Percentiles rank a stretch among this genome's conserved stretches.
phyloP scores from a whole-genome alignment of 2,329 filamentous ascomycete species.

The Hypocreales sp. region DNA sequence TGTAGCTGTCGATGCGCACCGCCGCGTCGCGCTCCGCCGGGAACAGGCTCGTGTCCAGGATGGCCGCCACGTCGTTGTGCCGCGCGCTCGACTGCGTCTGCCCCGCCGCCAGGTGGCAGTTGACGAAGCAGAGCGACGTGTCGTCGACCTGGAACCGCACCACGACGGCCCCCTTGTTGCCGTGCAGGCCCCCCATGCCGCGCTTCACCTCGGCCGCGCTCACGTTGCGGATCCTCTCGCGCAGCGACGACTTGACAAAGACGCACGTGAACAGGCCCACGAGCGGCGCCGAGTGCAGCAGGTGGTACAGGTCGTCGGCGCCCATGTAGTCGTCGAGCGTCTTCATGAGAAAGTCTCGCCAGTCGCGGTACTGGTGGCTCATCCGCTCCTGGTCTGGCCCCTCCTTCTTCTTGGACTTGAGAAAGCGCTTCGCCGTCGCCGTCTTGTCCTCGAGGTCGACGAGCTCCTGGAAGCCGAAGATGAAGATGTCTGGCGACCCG shows the following conservation, averaged over 20 bases:
- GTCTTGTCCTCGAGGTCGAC: constrained; percentile 97
- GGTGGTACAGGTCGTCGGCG: constrained; percentile 59
- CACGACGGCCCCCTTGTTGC: constrained; percentile 89
- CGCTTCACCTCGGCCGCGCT: constrained; percentile 78
- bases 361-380: constrained; percentile 94
- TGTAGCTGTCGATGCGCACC: constrained; percentile 60
- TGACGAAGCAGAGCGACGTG: constrained; percentile 88
- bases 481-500: constrained; percentile 70
- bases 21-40: constrained; percentile 53
- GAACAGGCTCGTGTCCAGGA: constrained; percentile 68
- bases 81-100: constrained; percentile 81
- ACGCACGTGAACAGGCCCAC: constrained; percentile 93
- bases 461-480: constrained; percentile 97
- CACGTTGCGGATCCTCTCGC: constrained; percentile 61
- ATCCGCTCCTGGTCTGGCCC: constrained; percentile 75
- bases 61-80: constrained; percentile 83
- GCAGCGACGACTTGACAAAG: constrained; percentile 73
- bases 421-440: constrained; percentile 86
- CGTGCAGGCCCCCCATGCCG: constrained; percentile 87
- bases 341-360: constrained; percentile 78
- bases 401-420: constrained; percentile 80
- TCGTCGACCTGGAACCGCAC: constrained; percentile 91
- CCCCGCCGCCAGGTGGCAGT: constrained; percentile 91
- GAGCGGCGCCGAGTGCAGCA: constrained; percentile 73
- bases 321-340: constrained; percentile 75